Base-by-base conservation (phyloP, 495 filamentous ascomycete genomes). In the Beverwykella pulmonaria region DNA sequence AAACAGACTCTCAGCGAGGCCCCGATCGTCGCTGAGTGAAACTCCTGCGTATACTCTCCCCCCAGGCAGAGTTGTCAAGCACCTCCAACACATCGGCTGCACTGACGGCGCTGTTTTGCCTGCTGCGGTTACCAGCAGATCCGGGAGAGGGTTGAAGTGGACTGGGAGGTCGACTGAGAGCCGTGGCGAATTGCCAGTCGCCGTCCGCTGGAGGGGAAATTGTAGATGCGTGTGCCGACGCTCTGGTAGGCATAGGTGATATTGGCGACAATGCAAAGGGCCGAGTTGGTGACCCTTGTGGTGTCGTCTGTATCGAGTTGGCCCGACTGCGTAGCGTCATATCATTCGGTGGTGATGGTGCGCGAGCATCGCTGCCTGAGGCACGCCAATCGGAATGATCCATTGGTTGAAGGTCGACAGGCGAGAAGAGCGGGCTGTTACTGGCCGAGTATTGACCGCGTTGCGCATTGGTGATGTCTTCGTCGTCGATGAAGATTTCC, bases 21-120 rank as follows among this genome's bases (percentile, higher is more conserved):
- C 60, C 36, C n/a, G 70, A 64, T 71, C 85, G 84, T 68, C 87
- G 86, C 78, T 87, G 84, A 53, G 91, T 96, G 66, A 94, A 91
- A 77, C 92, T 96, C 59, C 92, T 84, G 63, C 92, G 82, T 53
- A 97, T 91, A 80, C 92, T 96, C 77, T 92, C 89, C 55, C 92
- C 90, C 93, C 93, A 97, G 20, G 88, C 90, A 41, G 92, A 94
- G 67, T 91, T 88, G 68, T 91, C 89, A 27, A 97, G 80, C 71
- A 92, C 87, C 59, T 90, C 84, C 78, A 92, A 85, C 63, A 94
- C 88, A 73, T 93, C 88, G 50, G 87, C 84, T 53, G 89, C 87
- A 65, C 87, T 91, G 61, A 93, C 90, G 27, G 83, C 79, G 73
- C 90, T 93, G 64, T 86, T 83, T 1, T 82, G 80, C 61, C 86